Conservation (phyloP, 306 rosid genomes). For the Corylus avellana region DNA sequence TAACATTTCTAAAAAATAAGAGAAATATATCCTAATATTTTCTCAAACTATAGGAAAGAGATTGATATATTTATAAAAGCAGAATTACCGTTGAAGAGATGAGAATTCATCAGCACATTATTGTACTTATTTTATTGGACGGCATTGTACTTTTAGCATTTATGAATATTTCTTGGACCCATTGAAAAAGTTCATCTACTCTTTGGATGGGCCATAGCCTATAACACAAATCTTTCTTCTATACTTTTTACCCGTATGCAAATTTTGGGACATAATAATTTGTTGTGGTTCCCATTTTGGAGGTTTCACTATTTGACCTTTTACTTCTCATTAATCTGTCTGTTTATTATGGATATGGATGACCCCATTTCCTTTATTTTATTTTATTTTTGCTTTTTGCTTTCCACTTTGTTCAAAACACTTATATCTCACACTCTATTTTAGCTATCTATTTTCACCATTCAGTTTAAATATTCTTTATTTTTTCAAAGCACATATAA, state of each 20-base stretch:
- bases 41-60: not conserved
- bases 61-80: not conserved
- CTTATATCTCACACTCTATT: no score
- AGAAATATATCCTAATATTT: no score
- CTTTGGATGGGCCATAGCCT: not conserved
- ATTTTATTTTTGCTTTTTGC: no score
- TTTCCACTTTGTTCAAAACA: no score
- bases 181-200: not conserved
- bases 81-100: not conserved
- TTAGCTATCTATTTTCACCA: no score
- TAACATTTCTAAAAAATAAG: no score
- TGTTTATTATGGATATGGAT: not conserved
- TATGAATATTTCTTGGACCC: not conserved
- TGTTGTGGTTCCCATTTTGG: not conserved
- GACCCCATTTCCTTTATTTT: not conserved
- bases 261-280: slow-evolving; percentile 10
- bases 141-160: not conserved
- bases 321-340: slow-evolving; percentile 10
- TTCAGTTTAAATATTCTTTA: no score
- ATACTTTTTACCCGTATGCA: not conserved
- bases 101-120: not conserved
- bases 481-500: no score
- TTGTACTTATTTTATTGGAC: not conserved
- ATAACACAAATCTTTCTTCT: not conserved
- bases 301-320: not conserved